phyloP scores from a whole-genome alignment of 805 yeast species.

The Saturnispora serradocipensis region DNA sequence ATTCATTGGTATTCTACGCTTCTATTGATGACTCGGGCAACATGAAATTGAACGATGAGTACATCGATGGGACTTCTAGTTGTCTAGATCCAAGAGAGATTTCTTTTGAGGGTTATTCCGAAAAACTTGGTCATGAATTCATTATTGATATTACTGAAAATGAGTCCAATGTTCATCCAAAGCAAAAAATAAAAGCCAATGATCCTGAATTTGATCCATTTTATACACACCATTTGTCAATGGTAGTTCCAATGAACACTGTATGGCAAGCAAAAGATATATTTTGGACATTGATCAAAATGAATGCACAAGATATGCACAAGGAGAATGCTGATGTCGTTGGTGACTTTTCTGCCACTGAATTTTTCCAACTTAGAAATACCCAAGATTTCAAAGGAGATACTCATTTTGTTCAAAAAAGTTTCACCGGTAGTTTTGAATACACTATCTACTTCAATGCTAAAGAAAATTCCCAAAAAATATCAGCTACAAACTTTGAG shows the following conservation, averaged over 20 bases:
- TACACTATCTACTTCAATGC: slow-evolving; percentile 59
- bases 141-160: slow-evolving; percentile 51
- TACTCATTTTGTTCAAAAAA: slow-evolving; percentile 68
- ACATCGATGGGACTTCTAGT: slow-evolving; percentile 20
- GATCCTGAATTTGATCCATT: slow-evolving; percentile 46
- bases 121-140: slow-evolving; percentile 58
- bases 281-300: slow-evolving; percentile 59
- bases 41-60: slow-evolving; percentile 27
- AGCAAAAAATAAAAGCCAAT: slow-evolving; percentile 16
- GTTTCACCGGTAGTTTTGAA: slow-evolving; percentile 65
- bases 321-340: background rate
- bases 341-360: slow-evolving; percentile 34
- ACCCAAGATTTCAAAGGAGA: slow-evolving; percentile 59
- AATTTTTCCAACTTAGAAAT: slow-evolving; percentile 49
- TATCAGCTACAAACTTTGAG: slow-evolving; percentile 31
- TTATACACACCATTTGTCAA: slow-evolving; percentile 54
- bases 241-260: slow-evolving; percentile 54
- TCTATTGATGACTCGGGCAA: slow-evolving; percentile 61
- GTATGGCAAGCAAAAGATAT: slow-evolving; percentile 76
- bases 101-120: slow-evolving; percentile 42
- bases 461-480: slow-evolving; percentile 33
- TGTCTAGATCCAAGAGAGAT: slow-evolving; percentile 29
- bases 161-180: slow-evolving; percentile 35
- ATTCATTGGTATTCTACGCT: slow-evolving; percentile 68
- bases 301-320: slow-evolving; percentile 43